phyloP scores from a whole-genome alignment of 208 protist genomes.

The Trypanosoma boissoni region DNA sequence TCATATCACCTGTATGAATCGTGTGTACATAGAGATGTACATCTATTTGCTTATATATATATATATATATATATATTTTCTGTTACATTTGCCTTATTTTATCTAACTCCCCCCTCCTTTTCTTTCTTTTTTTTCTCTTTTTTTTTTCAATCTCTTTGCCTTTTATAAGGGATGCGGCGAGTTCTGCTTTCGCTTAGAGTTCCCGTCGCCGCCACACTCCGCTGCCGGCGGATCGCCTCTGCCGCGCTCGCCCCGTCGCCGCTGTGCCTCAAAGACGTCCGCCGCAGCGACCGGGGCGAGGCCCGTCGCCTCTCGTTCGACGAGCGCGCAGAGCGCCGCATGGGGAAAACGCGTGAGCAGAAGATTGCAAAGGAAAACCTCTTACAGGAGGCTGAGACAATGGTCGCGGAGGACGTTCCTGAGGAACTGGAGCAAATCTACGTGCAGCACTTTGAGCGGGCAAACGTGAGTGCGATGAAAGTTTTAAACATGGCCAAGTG shows the following conservation, averaged over 20 bases:
- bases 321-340: conserved; percentile 72
- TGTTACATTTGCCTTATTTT: background rate
- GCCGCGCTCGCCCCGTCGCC: conserved; percentile 20
- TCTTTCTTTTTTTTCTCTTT: conserved; percentile 15
- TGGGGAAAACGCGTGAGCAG: conserved; percentile 66
- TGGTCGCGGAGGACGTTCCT: conserved; percentile 74
- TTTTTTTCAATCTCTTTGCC: background rate
- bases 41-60: too few species aligned
- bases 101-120: conserved; percentile 8
- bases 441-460: conserved; percentile 52
- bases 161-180: background rate
- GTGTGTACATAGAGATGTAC: too few species aligned
- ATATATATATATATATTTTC: conserved; percentile 14
- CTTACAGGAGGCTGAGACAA: conserved; percentile 56
- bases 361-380: conserved; percentile 58
- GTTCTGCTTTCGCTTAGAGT: background rate
- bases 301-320: conserved; percentile 80
- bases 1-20: too few species aligned
- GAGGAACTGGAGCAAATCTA: conserved; percentile 68
- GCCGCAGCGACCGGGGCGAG: conserved; percentile 63
- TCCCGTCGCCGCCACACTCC: conserved; percentile 4
- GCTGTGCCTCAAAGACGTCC: conserved; percentile 53
- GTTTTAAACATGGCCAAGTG: conserved; percentile 89
- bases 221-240: background rate
- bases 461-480: conserved; percentile 81